phyloP scores from a whole-genome alignment of 106 monocot species.

The Agapanthus africanus region DNA sequence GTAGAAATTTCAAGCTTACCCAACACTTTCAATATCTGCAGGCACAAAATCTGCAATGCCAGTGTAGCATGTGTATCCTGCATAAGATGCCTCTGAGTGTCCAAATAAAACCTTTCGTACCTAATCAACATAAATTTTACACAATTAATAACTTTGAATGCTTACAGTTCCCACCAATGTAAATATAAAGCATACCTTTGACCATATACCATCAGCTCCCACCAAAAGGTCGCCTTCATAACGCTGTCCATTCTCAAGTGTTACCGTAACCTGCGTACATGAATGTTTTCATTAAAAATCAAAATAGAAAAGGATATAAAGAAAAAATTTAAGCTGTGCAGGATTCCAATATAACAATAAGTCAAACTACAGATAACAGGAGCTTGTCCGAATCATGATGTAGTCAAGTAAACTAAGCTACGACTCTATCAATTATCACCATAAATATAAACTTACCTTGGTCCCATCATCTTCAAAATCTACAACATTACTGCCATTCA shows the following conservation, averaged over 20 bases:
- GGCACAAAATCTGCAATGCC: conserved; percentile 99
- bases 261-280: conserved; percentile 66
- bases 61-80: conserved; percentile 97
- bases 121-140: conserved; percentile 19
- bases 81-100: conserved; percentile 65
- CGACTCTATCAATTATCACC: background rate
- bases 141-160: background rate
- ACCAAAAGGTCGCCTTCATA: conserved; percentile 93
- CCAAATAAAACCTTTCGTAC: conserved; percentile 81
- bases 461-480: conserved; percentile 84
- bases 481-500: conserved; percentile 80
- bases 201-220: conserved; percentile 98
- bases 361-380: background rate
- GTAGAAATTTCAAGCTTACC: conserved; percentile 35
- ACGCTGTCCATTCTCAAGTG: conserved; percentile 67
- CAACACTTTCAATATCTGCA: conserved; percentile 89
- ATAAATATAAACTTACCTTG: conserved; percentile 40
- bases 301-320: background rate
- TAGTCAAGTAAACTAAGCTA: background rate
- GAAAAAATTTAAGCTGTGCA: background rate
- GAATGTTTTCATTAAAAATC: background rate
- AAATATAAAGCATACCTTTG: conserved; percentile 53
- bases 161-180: background rate
- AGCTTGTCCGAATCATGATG: background rate
- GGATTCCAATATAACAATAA: background rate